A percentile compares a stretch with the other conserved stretches of the same genome.
Conservation (phyloP, 2,329 filamentous ascomycete genomes). For the Pestalotiopsis sp. region DNA sequence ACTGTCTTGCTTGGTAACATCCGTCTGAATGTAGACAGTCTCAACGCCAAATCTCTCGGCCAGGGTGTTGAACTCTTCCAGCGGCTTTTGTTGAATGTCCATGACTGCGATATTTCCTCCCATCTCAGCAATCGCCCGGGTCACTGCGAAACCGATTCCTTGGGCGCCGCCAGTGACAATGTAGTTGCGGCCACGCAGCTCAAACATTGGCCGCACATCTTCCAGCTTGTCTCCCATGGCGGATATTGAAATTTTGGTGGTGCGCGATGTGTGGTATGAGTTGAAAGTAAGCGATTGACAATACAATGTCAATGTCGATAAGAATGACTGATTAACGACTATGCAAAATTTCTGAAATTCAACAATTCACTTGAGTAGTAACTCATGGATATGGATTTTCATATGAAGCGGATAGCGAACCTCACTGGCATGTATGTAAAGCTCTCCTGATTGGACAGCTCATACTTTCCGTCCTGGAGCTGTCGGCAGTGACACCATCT, state of each 20-base stretch:
- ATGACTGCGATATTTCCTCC: slow-evolving; percentile 39
- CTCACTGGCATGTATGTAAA: neutral
- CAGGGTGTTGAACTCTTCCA: slow-evolving; percentile 27
- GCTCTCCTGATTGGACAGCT: neutral
- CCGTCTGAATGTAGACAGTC: slow-evolving; percentile 13
- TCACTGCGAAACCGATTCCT: slow-evolving; percentile 39
- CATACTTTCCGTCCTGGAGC: neutral
- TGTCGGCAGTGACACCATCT: neutral
- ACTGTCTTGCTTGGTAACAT: slow-evolving; percentile 19
- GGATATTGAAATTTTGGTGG: neutral
- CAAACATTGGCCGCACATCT: slow-evolving; percentile 31
- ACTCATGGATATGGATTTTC: neutral
- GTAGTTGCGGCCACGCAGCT: slow-evolving; percentile 34
- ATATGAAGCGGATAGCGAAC: slow-evolving; percentile 1
- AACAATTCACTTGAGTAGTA: neutral
- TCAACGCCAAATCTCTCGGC: slow-evolving; percentile 3
- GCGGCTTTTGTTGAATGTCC: slow-evolving; percentile 33
- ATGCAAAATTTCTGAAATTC: neutral
- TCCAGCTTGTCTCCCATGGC: slow-evolving; percentile 17
- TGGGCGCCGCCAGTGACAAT: slow-evolving; percentile 39
- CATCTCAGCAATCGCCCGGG: slow-evolving; percentile 38
- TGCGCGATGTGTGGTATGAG: neutral
- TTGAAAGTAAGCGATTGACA: neutral
- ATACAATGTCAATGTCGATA: neutral
- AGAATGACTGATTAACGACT: neutral